Conservation (phyloP, 768 basidiomycete species). For the Lentinula detonsa region DNA sequence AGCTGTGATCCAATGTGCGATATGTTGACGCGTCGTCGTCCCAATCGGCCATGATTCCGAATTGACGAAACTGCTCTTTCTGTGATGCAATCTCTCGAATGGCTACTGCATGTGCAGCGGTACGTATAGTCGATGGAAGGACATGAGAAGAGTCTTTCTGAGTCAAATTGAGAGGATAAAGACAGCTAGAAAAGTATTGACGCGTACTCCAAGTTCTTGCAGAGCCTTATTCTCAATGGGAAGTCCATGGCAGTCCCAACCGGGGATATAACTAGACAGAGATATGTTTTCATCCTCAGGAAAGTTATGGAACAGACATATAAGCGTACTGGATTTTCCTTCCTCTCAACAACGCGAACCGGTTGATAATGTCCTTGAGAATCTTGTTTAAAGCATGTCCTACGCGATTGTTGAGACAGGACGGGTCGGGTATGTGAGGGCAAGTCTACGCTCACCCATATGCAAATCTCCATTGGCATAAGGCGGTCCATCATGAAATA, state of each 20-base stretch:
- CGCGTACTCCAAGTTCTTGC: slow-evolving; percentile 59
- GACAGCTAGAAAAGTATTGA: background rate
- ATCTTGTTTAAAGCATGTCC: slow-evolving; percentile 97
- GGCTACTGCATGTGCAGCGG: slow-evolving; percentile 68
- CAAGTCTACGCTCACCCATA: slow-evolving; percentile 56
- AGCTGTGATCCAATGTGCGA: slow-evolving; percentile 81
- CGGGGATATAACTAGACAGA: slow-evolving; percentile 76
- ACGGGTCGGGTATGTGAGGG: background rate
- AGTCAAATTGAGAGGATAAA: slow-evolving; percentile 3
- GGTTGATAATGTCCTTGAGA: slow-evolving; percentile 91
- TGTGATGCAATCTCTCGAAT: slow-evolving; percentile 69
- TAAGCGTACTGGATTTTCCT: slow-evolving; percentile 69
- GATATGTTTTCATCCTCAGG: background rate
- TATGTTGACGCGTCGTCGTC: slow-evolving; percentile 58
- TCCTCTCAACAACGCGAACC: slow-evolving; percentile 78
- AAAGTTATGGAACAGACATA: background rate
- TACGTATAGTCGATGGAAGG: slow-evolving; percentile 57
- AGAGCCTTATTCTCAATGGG: slow-evolving; percentile 96
- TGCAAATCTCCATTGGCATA: slow-evolving; percentile 97
- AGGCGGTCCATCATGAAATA: slow-evolving; percentile 93
- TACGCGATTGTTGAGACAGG: slow-evolving; percentile 19
- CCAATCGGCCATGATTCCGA: slow-evolving; percentile 96
- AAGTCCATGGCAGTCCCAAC: slow-evolving; percentile 98
- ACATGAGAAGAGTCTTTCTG: slow-evolving; percentile 54
- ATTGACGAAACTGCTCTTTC: slow-evolving; percentile 68